phyloP scores from a whole-genome alignment of 768 basidiomycete genomes.

The Porpolomopsis calyptriformis region DNA sequence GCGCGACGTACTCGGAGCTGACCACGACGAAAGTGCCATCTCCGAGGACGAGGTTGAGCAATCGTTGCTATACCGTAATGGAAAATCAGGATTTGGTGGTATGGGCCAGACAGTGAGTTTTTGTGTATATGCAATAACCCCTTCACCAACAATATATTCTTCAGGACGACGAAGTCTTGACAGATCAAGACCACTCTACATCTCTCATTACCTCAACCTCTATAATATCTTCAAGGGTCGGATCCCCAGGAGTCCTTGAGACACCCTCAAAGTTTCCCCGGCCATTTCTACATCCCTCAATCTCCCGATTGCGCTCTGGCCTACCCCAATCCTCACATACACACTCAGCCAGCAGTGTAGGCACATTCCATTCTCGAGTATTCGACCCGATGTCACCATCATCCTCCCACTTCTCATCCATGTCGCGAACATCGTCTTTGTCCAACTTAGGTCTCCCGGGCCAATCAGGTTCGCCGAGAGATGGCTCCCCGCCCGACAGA shows the following conservation, averaged over 20 bases:
- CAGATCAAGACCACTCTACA: conserved; percentile 29
- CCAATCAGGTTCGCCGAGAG: conserved; percentile 14
- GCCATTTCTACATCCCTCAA: conserved; percentile 60
- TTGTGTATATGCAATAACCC: neutral
- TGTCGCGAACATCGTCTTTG: conserved; percentile 60
- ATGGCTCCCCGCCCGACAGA: conserved; percentile 21
- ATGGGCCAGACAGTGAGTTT: conserved; percentile 22
- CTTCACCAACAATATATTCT: conserved; percentile 8
- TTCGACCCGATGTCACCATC: conserved; percentile 40
- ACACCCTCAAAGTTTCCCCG: conserved; percentile 33
- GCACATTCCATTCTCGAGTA: conserved; percentile 33
- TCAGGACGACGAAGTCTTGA: conserved; percentile 26
- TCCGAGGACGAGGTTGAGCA: conserved; percentile 36
- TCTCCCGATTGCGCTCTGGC: conserved; percentile 71
- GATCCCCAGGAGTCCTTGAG: conserved; percentile 25
- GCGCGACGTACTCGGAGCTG: conserved; percentile 60
- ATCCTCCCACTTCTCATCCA: conserved; percentile 56
- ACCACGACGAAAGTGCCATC: conserved; percentile 26
- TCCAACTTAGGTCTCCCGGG: conserved; percentile 33
- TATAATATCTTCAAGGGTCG: conserved; percentile 29
- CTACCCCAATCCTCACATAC: conserved; percentile 37
- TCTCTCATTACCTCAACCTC: conserved; percentile 23
- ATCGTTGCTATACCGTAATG: conserved; percentile 32
- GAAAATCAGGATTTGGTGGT: conserved; percentile 17
- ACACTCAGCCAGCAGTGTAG: conserved; percentile 32